Conservation (phyloP, 2,329 filamentous ascomycete species). For the Cercospora beticola region DNA sequence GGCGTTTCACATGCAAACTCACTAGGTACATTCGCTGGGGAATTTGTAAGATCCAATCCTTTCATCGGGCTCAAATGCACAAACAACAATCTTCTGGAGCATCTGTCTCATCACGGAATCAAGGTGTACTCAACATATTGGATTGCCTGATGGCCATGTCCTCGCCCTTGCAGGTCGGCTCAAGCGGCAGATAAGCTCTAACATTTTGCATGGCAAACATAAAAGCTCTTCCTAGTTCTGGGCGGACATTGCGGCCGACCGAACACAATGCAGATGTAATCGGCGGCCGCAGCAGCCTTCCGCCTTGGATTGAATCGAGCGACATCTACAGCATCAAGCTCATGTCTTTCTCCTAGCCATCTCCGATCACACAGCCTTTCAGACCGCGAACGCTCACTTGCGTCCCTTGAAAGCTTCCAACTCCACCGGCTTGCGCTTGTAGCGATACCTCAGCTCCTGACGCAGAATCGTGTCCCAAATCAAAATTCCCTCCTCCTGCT, state of each 20-base stretch:
- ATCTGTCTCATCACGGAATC: neutral
- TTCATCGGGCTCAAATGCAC: neutral
- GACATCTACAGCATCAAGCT: neutral
- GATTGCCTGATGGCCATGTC: neutral
- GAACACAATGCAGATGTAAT: neutral
- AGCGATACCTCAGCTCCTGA: neutral
- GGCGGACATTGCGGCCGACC: neutral
- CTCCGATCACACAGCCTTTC: neutral
- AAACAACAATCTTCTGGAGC: neutral
- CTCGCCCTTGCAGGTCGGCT: neutral
- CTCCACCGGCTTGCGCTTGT: neutral
- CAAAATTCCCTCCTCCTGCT: neutral
- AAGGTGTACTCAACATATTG: neutral
- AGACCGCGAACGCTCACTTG: neutral
- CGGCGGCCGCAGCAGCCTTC: neutral
- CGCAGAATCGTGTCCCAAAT: constrained; percentile 3
- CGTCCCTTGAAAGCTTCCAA: neutral
- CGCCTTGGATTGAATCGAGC: neutral
- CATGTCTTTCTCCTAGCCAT: neutral
- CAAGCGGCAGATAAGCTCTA: neutral
- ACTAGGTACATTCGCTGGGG: neutral
- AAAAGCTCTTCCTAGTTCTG: neutral
- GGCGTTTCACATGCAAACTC: neutral
- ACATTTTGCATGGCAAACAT: neutral
- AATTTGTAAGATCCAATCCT: neutral